Conservation (phyloP, 2,329 filamentous ascomycete genomes). For the Diplodia corticola region DNA sequence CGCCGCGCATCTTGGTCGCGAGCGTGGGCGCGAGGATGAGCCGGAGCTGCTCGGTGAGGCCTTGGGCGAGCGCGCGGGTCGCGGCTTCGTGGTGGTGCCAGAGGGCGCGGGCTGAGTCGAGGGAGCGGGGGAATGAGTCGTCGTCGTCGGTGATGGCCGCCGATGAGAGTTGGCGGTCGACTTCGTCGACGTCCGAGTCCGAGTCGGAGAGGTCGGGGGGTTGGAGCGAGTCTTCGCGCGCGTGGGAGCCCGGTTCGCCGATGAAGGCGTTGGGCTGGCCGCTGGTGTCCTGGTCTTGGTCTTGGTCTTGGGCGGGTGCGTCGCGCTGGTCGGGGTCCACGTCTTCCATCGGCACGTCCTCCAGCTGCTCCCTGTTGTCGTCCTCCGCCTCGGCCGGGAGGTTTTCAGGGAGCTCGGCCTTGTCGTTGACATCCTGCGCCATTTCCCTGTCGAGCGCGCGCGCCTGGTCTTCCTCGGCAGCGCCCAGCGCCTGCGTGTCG, state of each 20-base stretch:
- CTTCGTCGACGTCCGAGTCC: conserved; percentile 43
- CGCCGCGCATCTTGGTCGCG: conserved; percentile 92
- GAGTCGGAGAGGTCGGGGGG: conserved; percentile 40
- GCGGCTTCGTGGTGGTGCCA: conserved; percentile 84
- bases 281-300: conserved; percentile 30
- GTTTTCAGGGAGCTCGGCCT: conserved; percentile 39
- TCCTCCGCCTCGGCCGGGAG: conserved; percentile 30
- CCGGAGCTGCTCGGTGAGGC: conserved; percentile 89
- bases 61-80: conserved; percentile 82
- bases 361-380: conserved; percentile 27
- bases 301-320: conserved; percentile 28
- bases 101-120: conserved; percentile 65
- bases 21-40: conserved; percentile 93
- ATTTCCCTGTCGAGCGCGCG: conserved; percentile 84
- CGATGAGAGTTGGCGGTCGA: conserved; percentile 57
- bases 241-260: conserved; percentile 43
- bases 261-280: conserved; percentile 47
- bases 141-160: not conserved
- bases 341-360: conserved; percentile 51
- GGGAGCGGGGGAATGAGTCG: conserved; percentile 33
- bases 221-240: conserved; percentile 41
- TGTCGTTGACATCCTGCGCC: conserved; percentile 71
- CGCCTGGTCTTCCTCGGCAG: conserved; percentile 83
- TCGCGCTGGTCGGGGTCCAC: conserved; percentile 37
- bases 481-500: conserved; percentile 90